Evolutionary conservation across 2,329 filamentous ascomycete species (phyloP).

Genomic region (Nemania bipapillata): DNA sequence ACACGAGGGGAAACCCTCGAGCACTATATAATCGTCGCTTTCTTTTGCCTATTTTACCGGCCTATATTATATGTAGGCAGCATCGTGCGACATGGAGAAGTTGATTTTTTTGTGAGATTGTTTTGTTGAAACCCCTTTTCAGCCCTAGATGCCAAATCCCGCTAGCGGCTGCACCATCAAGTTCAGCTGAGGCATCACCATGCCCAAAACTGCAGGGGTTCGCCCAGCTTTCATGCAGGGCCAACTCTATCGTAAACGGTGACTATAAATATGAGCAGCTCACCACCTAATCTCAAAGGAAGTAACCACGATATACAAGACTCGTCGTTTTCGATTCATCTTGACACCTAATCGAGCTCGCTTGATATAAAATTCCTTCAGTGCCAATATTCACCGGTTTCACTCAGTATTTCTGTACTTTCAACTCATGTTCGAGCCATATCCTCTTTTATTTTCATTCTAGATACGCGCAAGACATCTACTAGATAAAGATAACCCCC

Average conservation of each 20-base stretch:
- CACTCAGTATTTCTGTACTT: background rate
- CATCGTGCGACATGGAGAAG: conserved; percentile 9
- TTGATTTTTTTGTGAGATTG: conserved; percentile 17
- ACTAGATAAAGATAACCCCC: background rate
- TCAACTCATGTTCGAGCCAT: background rate
- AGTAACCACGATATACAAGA: too few species aligned
- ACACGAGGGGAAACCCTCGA: background rate
- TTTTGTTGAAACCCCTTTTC: conserved; percentile 31
- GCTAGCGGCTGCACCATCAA: conserved; percentile 32
- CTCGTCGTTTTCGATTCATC: background rate
- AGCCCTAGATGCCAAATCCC: conserved; percentile 39
- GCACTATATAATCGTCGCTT: background rate
- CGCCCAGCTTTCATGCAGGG: background rate
- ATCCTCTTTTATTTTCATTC: background rate
- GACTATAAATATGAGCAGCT: too few species aligned
- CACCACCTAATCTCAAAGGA: too few species aligned
- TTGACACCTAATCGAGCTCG: background rate
- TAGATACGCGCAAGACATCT: background rate
- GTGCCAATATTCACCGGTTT: too few species aligned
- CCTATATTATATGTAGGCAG: background rate
- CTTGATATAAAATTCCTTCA: background rate
- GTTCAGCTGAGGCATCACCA: conserved; percentile 31
- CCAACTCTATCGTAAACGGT: background rate
- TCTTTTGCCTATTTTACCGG: too few species aligned
- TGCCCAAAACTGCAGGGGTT: conserved; percentile 18